These are phyloP conservation scores for Tremellales sp. DNA, from an alignment of 1,284 basidiomycete genomes.

Conservation along the genomic window DNA sequence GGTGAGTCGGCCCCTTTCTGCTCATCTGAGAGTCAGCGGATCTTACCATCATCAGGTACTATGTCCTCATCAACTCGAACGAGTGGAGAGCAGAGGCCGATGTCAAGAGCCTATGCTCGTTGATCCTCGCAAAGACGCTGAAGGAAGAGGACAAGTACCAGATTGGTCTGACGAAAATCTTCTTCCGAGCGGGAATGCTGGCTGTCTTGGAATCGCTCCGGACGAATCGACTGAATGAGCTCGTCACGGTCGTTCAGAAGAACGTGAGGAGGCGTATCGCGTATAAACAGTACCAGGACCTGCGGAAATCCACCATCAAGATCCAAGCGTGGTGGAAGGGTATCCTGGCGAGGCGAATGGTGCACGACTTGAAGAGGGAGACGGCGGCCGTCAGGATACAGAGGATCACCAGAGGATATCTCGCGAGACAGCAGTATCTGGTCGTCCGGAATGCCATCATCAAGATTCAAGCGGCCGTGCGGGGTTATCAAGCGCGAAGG, in stretches of 20 bases:
- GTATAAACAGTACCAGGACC: conserved; percentile 70
- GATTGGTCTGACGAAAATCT: conserved; percentile 94
- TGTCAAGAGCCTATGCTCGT: conserved; percentile 73
- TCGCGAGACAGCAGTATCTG: conserved; percentile 70
- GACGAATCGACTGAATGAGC: conserved; percentile 76
- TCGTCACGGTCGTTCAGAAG: conserved; percentile 96
- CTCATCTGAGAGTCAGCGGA: not conserved
- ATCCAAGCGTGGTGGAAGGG: conserved; percentile 95
- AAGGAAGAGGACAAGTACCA: conserved; percentile 96
- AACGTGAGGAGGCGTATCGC: conserved; percentile 86
- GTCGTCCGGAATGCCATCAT: conserved; percentile 63
- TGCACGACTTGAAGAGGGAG: conserved; percentile 67
- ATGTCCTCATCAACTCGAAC: conserved; percentile 86
- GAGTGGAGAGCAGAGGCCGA: conserved; percentile 73
- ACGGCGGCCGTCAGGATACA: conserved; percentile 76
- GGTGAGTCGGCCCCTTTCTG: conserved; percentile 55
- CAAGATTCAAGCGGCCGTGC: conserved; percentile 80
- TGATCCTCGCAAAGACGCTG: conserved; percentile 81
- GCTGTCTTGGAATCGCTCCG: conserved; percentile 92
- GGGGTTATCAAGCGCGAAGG: conserved; percentile 72
- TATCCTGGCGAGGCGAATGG: conserved; percentile 68
- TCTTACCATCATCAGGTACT: conserved; percentile 75
- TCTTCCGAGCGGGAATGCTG: conserved; percentile 98
- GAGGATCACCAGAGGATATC: conserved; percentile 63
- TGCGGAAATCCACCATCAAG: conserved; percentile 70